A percentile compares a stretch with the other conserved stretches of the same genome.
phyloP scores from a whole-genome alignment of 208 protist genomes.

The Herpetomonas muscarum region DNA sequence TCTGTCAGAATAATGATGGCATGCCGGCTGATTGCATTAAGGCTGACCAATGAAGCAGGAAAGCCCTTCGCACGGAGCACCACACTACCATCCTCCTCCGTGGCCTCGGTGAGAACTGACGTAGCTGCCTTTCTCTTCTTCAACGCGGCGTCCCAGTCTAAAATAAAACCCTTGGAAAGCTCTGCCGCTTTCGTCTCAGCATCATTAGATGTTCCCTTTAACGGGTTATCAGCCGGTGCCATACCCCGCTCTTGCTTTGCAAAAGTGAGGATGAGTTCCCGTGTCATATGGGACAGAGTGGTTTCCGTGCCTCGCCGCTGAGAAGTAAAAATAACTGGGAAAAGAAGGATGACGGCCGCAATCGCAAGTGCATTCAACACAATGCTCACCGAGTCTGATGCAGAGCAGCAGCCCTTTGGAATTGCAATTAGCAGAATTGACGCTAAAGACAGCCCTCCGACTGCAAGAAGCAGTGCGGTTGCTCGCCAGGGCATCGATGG shows the following conservation, averaged over 20 bases:
- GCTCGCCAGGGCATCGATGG: slow-evolving; percentile 13
- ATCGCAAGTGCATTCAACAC: slow-evolving; percentile 14
- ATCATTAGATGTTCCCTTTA: neutral
- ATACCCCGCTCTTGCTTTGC: neutral
- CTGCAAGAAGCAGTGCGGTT: slow-evolving; percentile 11
- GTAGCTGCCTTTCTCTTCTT: slow-evolving; percentile 27
- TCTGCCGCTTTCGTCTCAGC: neutral
- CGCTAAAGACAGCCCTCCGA: slow-evolving; percentile 7
- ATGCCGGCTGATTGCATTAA: slow-evolving; percentile 37
- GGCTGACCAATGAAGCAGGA: slow-evolving; percentile 22
- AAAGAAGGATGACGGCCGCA: slow-evolving; percentile 10
- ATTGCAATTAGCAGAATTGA: slow-evolving; percentile 14
- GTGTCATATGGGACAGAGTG: slow-evolving; percentile 5
- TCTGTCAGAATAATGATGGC: slow-evolving; percentile 47
- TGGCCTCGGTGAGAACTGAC: slow-evolving; percentile 33
- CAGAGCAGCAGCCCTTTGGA: slow-evolving; percentile 5
- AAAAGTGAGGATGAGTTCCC: slow-evolving; percentile 2
- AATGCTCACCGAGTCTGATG: slow-evolving; percentile 13
- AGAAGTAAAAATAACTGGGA: slow-evolving; percentile 18
- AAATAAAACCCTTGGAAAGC: slow-evolving; percentile 1
- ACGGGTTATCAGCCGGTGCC: neutral
- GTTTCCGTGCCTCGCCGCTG: neutral
- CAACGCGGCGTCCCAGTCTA: slow-evolving; percentile 18
- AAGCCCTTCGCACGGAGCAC: slow-evolving; percentile 29
- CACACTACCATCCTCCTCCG: slow-evolving; percentile 41